A percentile compares a stretch with the other conserved stretches of the same genome.
phyloP scores from a whole-genome alignment of 2,329 filamentous ascomycete species.

The Clarireedia homoeocarpa region DNA sequence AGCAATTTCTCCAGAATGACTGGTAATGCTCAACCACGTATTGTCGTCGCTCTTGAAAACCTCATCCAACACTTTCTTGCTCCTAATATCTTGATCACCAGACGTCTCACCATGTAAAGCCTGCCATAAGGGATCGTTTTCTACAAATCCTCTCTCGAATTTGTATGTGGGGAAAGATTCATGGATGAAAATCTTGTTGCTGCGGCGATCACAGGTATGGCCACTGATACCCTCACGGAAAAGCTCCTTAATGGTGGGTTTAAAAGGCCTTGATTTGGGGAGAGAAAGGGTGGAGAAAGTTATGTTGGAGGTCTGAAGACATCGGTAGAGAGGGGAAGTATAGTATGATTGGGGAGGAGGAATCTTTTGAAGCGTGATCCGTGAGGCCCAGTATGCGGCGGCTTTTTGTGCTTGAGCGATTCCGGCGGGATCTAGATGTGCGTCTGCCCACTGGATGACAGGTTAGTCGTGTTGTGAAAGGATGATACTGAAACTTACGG shows the following conservation, averaged over 20 bases:
- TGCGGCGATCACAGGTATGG: slow-evolving; percentile 61
- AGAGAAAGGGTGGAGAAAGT: slow-evolving; percentile 50
- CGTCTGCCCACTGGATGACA: slow-evolving; percentile 48
- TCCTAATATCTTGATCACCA: slow-evolving; percentile 41
- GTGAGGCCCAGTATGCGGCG: slow-evolving; percentile 49
- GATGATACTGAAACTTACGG: slow-evolving; percentile 9
- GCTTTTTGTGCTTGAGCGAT: slow-evolving; percentile 49
- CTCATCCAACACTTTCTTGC: slow-evolving; percentile 42
- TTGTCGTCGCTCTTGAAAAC: slow-evolving; percentile 45
- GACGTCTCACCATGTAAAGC: slow-evolving; percentile 34
- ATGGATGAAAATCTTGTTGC: slow-evolving; percentile 45
- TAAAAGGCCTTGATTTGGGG: slow-evolving; percentile 43
- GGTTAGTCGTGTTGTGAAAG: not conserved
- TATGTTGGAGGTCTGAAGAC: slow-evolving; percentile 52
- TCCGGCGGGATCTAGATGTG: slow-evolving; percentile 51
- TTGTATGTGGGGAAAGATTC: slow-evolving; percentile 42
- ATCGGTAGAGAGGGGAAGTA: slow-evolving; percentile 55
- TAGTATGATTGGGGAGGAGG: slow-evolving; percentile 58
- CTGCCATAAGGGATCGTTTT: slow-evolving; percentile 45
- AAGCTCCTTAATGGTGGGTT: slow-evolving; percentile 54
- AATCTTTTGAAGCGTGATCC: slow-evolving; percentile 45
- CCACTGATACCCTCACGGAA: slow-evolving; percentile 59
- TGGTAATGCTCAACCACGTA: slow-evolving; percentile 52
- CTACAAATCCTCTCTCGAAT: slow-evolving; percentile 55
- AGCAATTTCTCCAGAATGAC: slow-evolving; percentile 50